Base-by-base conservation (phyloP, 1,284 basidiomycete species). In the Trichosporon faecale region DNA sequence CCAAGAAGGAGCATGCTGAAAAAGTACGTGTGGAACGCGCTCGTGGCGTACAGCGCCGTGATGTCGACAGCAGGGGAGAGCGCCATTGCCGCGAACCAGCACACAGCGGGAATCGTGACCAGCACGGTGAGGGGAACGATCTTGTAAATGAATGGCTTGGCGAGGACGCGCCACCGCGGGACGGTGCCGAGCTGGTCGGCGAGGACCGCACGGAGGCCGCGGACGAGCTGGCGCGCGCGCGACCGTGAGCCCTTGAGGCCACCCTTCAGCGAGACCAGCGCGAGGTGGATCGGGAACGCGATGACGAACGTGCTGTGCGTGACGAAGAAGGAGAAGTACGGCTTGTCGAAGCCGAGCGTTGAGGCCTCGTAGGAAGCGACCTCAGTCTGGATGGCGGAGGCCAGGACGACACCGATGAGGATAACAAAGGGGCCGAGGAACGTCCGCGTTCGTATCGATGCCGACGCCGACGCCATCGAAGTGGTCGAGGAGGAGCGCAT, bases 301-400 rank as follows among this genome's bases (percentile, higher is more conserved):
- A 81, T 67, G 33, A 76, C 40, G 71, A 84, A 83, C 3, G 79
- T 79, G n/a, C 77, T 76, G 70, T 84, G 83, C 1, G 83, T 83
- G n/a, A 83, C 73, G 71, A 76, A 84, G 73, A 84, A 84, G 29
- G 79, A 79, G 40, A 84, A 82, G 70, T 83, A 84, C 4, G 82
- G 78, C 73, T 83, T 77, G 72, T 80, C 76, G 66, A 78, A 84
- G 29, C 72, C 75, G 29, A 76, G 66, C 46, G 73, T 33, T 29
- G 66, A 60, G 11, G 76, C 70, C 44, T 79, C 65, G 66, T 78
- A 72, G 52, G 81, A 78, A 2, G 83, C 81, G 27, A 80, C 71
- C 68, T 83, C 83, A 0, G 83, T 84, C 72, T 84, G 82, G 2
- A 75, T 74, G 12, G 81, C 77, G 14, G 77, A 78, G 9, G 81